Evolutionary conservation across 1,284 basidiomycete genomes (phyloP).

Genomic region (Tetrapyrgos nigripes): DNA sequence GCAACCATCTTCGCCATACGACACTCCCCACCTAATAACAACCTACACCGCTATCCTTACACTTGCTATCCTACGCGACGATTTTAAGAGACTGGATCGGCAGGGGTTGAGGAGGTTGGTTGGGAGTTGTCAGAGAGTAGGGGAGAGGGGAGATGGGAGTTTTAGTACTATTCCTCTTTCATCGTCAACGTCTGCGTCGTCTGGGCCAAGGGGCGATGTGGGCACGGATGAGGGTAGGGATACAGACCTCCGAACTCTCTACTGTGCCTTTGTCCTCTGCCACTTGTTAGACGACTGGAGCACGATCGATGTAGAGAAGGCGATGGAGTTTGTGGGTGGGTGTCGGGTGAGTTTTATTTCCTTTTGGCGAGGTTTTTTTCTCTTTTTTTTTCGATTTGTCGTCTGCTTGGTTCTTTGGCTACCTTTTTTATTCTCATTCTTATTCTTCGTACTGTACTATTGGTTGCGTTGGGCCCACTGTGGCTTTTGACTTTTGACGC

Average conservation of each 20-base stretch:
- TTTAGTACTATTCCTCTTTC: neutral
- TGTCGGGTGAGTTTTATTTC: slow-evolving; percentile 67
- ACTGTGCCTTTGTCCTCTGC: slow-evolving; percentile 88
- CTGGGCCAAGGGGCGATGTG: no score
- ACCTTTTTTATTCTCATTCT: no score
- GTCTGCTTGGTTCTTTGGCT: neutral
- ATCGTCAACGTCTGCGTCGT: neutral
- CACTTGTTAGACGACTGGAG: slow-evolving; percentile 82
- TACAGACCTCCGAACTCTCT: slow-evolving; percentile 83
- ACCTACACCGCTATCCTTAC: slow-evolving; percentile 88
- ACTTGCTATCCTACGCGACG: slow-evolving; percentile 85
- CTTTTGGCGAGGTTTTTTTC: slow-evolving; percentile 8
- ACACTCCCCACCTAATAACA: slow-evolving; percentile 88
- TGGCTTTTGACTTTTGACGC: no score
- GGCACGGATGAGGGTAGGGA: slow-evolving; percentile 48
- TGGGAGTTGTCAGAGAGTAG: slow-evolving; percentile 70
- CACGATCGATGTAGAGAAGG: slow-evolving; percentile 66
- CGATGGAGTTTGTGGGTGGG: slow-evolving; percentile 65
- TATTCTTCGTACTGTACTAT: no score
- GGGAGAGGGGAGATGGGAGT: slow-evolving; percentile 79
- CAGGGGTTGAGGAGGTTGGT: slow-evolving; percentile 69
- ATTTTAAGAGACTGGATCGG: slow-evolving; percentile 73
- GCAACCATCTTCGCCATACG: no score
- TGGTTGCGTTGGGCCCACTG: no score
- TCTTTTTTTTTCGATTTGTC: slow-evolving; percentile 1